Percentiles rank a stretch among this genome's conserved stretches.
Conservation (phyloP, 495 filamentous ascomycete species). For the Cetradonia linearis region DNA sequence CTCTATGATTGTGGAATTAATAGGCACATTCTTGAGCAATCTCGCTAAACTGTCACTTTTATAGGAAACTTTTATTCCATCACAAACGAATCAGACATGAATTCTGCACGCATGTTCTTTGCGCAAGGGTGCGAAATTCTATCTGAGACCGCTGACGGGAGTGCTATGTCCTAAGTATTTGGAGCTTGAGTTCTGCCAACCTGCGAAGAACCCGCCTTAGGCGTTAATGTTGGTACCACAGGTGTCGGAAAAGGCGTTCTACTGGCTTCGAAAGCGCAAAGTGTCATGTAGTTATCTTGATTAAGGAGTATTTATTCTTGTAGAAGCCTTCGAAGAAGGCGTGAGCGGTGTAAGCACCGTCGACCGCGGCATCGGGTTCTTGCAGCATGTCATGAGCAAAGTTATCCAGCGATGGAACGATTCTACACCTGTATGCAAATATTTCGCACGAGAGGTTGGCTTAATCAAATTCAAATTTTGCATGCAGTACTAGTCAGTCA, state of each 20-base stretch:
- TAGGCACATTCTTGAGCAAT: not conserved
- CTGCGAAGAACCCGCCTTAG: too few species aligned
- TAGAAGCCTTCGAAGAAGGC: not conserved
- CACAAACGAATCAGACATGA: conserved; percentile 51
- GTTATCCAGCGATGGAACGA: not conserved
- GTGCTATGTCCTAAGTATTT: conserved; percentile 8
- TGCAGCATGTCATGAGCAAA: conserved; percentile 4
- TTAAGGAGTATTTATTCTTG: conserved; percentile 2
- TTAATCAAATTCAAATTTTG: conserved; percentile 1
- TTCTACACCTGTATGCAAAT: conserved; percentile 3
- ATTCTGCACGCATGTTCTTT: conserved; percentile 70
- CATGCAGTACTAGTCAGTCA: not conserved
- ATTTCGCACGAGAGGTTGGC: not conserved
- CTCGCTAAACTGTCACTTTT: conserved; percentile 10
- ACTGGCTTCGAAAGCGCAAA: not conserved
- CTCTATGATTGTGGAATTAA: not conserved
- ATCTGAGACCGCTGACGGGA: conserved; percentile 8
- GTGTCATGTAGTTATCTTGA: conserved; percentile 4
- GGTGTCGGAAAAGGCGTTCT: not conserved
- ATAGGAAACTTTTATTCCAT: conserved; percentile 81
- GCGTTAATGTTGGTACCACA: not conserved
- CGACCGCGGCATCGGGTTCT: not conserved
- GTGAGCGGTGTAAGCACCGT: not conserved
- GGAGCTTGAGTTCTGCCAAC: not conserved
- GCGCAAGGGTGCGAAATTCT: conserved; percentile 53